These are phyloP conservation scores for Escovopsis sp. DNA, from an alignment of 2,329 filamentous ascomycete genomes.

Conservation along the genomic window DNA sequence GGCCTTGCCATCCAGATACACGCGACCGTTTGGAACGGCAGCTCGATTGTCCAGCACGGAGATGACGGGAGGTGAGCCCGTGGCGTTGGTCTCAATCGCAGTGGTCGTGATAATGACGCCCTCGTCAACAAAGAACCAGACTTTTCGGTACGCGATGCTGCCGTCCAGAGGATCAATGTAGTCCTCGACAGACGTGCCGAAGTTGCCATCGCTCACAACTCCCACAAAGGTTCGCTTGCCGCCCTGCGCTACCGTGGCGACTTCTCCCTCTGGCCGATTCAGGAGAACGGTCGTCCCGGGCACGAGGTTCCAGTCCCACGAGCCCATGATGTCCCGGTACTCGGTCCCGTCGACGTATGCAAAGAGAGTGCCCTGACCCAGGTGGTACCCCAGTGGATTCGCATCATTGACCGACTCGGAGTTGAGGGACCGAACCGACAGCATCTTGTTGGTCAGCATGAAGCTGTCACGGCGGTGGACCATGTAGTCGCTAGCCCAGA, in stretches of 20 bases:
- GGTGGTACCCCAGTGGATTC: slow-evolving; percentile 11
- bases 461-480: slow-evolving; percentile 9
- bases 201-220: slow-evolving; percentile 10
- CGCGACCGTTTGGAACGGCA: slow-evolving; percentile 1
- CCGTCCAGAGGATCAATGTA: slow-evolving; percentile 9
- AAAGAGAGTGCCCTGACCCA: slow-evolving; percentile 12
- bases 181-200: slow-evolving; percentile 9
- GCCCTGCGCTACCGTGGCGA: slow-evolving; percentile 1
- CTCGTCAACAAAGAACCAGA: slow-evolving; percentile 11
- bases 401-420: slow-evolving; percentile 11
- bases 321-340: slow-evolving; percentile 12
- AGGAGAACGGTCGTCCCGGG: slow-evolving; percentile 11
- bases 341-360: slow-evolving; percentile 11
- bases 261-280: slow-evolving; percentile 5
- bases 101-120: slow-evolving; percentile 9
- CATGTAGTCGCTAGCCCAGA: slow-evolving; percentile 13
- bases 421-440: slow-evolving; percentile 9
- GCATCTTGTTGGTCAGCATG: slow-evolving; percentile 9
- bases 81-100: slow-evolving; percentile 5
- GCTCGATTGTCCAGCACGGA: slow-evolving; percentile 12
- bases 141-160: slow-evolving; percentile 10
- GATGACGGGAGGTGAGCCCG: slow-evolving; percentile 2
- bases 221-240: slow-evolving; percentile 12
- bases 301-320: slow-evolving; percentile 13
- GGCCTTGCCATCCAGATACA: slow-evolving; percentile 5